Percentiles rank a stretch among this genome's conserved stretches.
phyloP scores from a whole-genome alignment of 1,284 basidiomycete genomes.

The Tranzscheliella williamsii region DNA sequence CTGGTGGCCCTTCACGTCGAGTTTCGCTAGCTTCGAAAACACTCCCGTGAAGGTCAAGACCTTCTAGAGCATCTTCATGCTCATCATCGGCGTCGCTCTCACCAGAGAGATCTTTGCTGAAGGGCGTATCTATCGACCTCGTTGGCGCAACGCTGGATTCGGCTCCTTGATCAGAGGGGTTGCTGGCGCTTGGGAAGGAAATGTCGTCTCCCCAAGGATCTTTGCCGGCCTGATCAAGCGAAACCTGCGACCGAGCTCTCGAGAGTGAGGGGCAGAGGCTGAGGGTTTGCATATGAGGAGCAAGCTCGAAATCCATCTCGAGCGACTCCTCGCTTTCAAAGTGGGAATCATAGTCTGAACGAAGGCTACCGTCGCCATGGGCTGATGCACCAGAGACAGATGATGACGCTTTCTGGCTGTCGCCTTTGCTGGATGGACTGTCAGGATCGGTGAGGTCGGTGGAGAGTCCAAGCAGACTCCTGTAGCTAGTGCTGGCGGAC shows the following conservation, averaged over 20 bases:
- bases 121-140: slow-evolving; percentile 6
- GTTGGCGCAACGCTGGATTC: background rate
- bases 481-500: slow-evolving; percentile 37
- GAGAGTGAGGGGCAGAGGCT: slow-evolving; percentile 37
- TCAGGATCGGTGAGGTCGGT: slow-evolving; percentile 45
- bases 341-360: slow-evolving; percentile 22
- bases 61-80: slow-evolving; percentile 41
- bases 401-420: background rate
- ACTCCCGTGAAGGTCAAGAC: slow-evolving; percentile 39
- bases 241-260: slow-evolving; percentile 24
- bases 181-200: background rate
- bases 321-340: slow-evolving; percentile 13
- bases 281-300: slow-evolving; percentile 29
- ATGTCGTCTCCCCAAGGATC: slow-evolving; percentile 31
- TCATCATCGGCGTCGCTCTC: slow-evolving; percentile 48
- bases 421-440: slow-evolving; percentile 21
- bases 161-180: background rate
- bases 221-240: slow-evolving; percentile 23
- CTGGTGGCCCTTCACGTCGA: background rate
- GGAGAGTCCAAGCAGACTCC: slow-evolving; percentile 35
- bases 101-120: slow-evolving; percentile 14
- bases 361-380: slow-evolving; percentile 7
- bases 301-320: slow-evolving; percentile 44
- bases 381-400: slow-evolving; percentile 10
- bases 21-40: slow-evolving; percentile 18